These are phyloP conservation scores for Tetraselmis chui DNA, from an alignment of 139 green algal genomes.

Conservation along the genomic window DNA sequence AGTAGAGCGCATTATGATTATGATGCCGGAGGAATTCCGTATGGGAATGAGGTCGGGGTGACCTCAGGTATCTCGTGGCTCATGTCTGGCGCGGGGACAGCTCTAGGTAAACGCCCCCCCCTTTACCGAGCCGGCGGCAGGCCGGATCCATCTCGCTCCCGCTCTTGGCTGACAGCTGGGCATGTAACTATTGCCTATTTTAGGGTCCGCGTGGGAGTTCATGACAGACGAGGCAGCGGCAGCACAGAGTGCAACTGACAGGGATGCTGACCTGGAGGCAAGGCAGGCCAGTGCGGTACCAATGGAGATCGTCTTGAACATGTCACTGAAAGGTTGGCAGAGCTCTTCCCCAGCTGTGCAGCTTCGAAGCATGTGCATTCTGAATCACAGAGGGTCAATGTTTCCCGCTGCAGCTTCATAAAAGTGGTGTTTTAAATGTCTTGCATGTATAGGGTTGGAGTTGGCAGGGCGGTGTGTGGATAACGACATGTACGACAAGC, in stretches of 20 bases:
- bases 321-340: background rate
- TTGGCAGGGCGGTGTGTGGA: background rate
- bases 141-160: background rate
- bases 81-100: background rate
- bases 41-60: background rate
- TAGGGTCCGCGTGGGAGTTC: background rate
- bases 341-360: background rate
- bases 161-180: background rate
- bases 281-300: too few species aligned
- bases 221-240: background rate
- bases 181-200: too few species aligned
- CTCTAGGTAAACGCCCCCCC: background rate
- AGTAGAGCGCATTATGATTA: too few species aligned
- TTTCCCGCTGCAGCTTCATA: too few species aligned
- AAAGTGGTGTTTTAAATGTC: too few species aligned
- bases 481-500: background rate
- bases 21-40: background rate
- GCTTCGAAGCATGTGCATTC: too few species aligned
- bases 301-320: background rate
- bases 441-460: background rate
- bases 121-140: background rate
- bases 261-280: background rate
- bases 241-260: background rate
- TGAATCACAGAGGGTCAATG: too few species aligned
- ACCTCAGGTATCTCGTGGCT: background rate